Base-by-base conservation (phyloP, 495 filamentous ascomycete species). In the Hypoxylon fragiforme region DNA sequence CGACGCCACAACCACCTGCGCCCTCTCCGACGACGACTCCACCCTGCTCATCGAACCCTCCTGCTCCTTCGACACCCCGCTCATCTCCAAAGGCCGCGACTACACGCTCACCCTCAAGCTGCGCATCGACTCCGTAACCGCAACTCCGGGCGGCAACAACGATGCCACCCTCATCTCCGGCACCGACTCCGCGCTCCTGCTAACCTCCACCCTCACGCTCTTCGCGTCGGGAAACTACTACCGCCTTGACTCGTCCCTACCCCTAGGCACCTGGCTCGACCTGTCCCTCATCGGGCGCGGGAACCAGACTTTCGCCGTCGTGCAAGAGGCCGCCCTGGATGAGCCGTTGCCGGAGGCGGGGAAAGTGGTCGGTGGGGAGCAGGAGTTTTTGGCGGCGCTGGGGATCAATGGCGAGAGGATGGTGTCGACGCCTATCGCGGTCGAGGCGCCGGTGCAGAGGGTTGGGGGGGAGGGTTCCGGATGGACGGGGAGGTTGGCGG, bases 21-120 rank as follows among this genome's bases (percentile, higher is more conserved):
- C 70, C 53, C 49, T 58, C 7, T 45, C 68, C 9, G 18, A 47
- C 1, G 44, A 68, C 13, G 59, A n/a, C n/a, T n/a, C 54, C 5
- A 62, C 68, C 14, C 42, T 74, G 0, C n/a, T 50, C 13, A 51
- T 74, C 15, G 60, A 44, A 11, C 26, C 60, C 2, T 46, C 59
- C 0, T 77, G 75, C 52, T 66, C 65, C 12, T 31, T 81, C 1
- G 56, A 52, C 9, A 77, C 76, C 12, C 77, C 74, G 0, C 60
- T 81, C 1, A 51, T 62, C 11, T 75, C 73, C 21, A 80, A 80
- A 50, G 77, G 78, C 2, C 63, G 75, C 32, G 69, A 78, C 50
- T 81, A 80, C 55, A 76, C 73, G 2, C 67, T 81, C 6, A 72
- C 76, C 0, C 70, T 78, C 31, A 64, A 61, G 20, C 55, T 79